A percentile compares a stretch with the other conserved stretches of the same genome.
phyloP scores from a whole-genome alignment of 2,329 filamentous ascomycete genomes.

The Atkinsonella hypoxylon region DNA sequence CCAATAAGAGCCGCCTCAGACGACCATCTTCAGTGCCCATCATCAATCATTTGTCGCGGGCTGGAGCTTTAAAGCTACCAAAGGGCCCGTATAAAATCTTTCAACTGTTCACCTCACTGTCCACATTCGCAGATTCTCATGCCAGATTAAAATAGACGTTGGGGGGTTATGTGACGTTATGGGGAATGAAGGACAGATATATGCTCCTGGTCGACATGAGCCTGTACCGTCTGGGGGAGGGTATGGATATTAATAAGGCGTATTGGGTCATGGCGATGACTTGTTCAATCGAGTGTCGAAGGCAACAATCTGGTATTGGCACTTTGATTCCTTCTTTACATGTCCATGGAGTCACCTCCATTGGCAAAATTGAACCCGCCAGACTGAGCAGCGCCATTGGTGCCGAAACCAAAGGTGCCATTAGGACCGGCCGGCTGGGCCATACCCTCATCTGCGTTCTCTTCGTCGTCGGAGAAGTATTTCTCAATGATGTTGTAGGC shows the following conservation, averaged over 20 bases:
- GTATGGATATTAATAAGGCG: constrained; percentile 5
- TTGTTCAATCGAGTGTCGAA: background rate
- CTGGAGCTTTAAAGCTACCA: constrained; percentile 58
- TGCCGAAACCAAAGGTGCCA: constrained; percentile 69
- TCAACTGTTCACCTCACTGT: constrained; percentile 15
- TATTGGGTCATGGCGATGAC: constrained; percentile 1
- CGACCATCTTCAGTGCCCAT: constrained; percentile 11
- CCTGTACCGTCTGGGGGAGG: constrained; percentile 10
- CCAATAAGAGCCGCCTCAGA: constrained; percentile 9
- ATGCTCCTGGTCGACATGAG: constrained; percentile 13
- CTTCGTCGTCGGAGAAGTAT: constrained; percentile 98
- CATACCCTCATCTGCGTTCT: constrained; percentile 73
- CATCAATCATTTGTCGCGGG: constrained; percentile 25
- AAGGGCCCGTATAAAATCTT: constrained; percentile 29
- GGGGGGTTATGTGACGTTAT: constrained; percentile 20
- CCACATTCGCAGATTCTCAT: constrained; percentile 21
- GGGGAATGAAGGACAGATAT: constrained; percentile 12
- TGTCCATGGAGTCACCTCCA: constrained; percentile 52
- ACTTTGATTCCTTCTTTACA: constrained; percentile 30
- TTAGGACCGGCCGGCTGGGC: constrained; percentile 58
- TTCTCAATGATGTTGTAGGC: constrained; percentile 99
- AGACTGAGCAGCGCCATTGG: constrained; percentile 49
- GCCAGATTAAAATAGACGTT: constrained; percentile 16
- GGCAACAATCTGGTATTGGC: background rate
- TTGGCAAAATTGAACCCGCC: constrained; percentile 92